Evolutionary conservation across 2,329 filamentous ascomycete genomes (phyloP).

Genomic region (Dothiorella sarmentorum): DNA sequence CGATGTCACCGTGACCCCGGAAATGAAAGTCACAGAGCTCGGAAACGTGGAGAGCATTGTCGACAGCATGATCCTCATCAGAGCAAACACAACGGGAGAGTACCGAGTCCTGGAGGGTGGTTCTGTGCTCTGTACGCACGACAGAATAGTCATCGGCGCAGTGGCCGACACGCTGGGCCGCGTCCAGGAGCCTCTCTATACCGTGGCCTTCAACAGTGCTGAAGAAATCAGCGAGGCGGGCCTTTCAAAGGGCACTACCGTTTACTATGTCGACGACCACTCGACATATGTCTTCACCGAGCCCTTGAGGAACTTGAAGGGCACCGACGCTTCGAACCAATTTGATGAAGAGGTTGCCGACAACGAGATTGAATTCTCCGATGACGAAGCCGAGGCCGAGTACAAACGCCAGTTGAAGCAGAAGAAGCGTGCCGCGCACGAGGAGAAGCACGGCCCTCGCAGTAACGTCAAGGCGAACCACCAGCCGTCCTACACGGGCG

Average conservation of each 20-base stretch:
- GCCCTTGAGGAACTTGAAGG: slow-evolving; percentile 73
- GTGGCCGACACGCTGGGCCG: slow-evolving; percentile 84
- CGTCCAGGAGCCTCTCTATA: slow-evolving; percentile 83
- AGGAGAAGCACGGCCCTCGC: slow-evolving; percentile 2
- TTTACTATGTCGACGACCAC: slow-evolving; percentile 78
- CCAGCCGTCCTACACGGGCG: slow-evolving; percentile 24
- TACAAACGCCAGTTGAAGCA: slow-evolving; percentile 61
- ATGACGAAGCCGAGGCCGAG: slow-evolving; percentile 90
- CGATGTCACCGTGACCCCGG: slow-evolving; percentile 69
- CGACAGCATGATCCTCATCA: slow-evolving; percentile 74
- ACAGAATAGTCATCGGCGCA: slow-evolving; percentile 73
- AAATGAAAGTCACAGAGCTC: slow-evolving; percentile 73
- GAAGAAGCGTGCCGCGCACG: slow-evolving; percentile 47
- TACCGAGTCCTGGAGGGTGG: slow-evolving; percentile 81
- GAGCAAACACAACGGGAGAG: slow-evolving; percentile 73
- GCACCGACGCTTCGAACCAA: slow-evolving; percentile 90
- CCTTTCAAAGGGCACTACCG: slow-evolving; percentile 63
- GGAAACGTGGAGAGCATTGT: slow-evolving; percentile 75
- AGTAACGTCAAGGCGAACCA: not conserved
- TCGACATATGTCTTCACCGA: slow-evolving; percentile 85
- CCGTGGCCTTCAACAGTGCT: slow-evolving; percentile 68
- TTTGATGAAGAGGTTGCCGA: slow-evolving; percentile 86
- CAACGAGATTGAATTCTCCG: slow-evolving; percentile 91
- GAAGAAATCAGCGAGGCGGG: slow-evolving; percentile 66
- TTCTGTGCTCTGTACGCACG: slow-evolving; percentile 74